Conservation (phyloP, 2,329 filamentous ascomycete genomes). For the Fusarium camptoceras region DNA sequence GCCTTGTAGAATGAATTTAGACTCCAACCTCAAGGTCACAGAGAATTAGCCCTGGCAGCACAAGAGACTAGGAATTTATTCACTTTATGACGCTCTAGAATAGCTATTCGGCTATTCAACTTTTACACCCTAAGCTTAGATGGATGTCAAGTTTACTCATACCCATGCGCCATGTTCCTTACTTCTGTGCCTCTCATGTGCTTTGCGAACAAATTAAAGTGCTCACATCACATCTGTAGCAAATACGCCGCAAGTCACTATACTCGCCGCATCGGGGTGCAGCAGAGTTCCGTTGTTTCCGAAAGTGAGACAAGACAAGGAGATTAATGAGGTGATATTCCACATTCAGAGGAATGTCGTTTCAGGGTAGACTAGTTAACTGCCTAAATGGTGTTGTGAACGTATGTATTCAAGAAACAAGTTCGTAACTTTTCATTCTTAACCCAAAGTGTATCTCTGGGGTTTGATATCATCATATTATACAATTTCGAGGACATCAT, state of each 20-base stretch:
- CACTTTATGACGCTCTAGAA: neutral
- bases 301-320: slow-evolving; percentile 3
- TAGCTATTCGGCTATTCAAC: neutral
- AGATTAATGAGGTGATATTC: neutral
- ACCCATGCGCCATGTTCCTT: neutral
- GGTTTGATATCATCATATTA: neutral
- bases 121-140: neutral
- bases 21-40: neutral
- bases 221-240: neutral
- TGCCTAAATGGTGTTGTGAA: slow-evolving; percentile 3
- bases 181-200: slow-evolving; percentile 14
- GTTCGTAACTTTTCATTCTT: neutral
- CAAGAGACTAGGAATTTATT: neutral
- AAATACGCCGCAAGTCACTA: slow-evolving; percentile 9
- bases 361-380: slow-evolving; percentile 9
- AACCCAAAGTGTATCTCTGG: neutral
- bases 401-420: neutral
- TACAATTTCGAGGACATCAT: neutral
- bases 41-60: neutral
- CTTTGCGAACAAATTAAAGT: slow-evolving; percentile 17
- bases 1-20: neutral
- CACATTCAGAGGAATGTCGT: neutral
- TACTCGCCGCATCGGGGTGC: slow-evolving; percentile 9
- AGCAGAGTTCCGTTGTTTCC: slow-evolving; percentile 21
- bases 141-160: neutral